phyloP scores from a whole-genome alignment of 2,329 filamentous ascomycete genomes.

The Diaporthe humulicola region DNA sequence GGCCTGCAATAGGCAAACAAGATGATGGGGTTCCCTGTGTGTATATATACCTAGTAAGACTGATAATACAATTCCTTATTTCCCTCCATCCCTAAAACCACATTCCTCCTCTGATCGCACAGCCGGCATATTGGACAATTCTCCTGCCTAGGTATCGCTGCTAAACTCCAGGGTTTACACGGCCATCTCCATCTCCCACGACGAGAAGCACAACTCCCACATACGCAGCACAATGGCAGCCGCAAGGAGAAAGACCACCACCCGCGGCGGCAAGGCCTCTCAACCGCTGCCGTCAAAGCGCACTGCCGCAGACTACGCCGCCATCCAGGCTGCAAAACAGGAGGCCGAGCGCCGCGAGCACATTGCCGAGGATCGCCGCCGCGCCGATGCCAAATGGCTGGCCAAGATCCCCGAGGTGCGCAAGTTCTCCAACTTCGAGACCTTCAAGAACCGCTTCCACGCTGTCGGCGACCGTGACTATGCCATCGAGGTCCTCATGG shows the following conservation, averaged over 20 bases:
- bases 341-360: conserved; percentile 18
- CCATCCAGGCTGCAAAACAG: conserved; percentile 13
- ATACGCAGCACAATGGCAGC: not conserved
- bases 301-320: conserved; percentile 14
- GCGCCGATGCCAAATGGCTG: conserved; percentile 2
- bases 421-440: conserved; percentile 16
- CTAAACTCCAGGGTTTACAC: not conserved
- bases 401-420: conserved; percentile 18
- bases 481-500: conserved; percentile 17
- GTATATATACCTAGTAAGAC: not conserved
- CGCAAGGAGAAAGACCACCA: not conserved
- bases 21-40: not conserved
- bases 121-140: not conserved
- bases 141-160: not conserved
- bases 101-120: not conserved
- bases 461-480: conserved; percentile 7
- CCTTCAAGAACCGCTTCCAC: conserved; percentile 12
- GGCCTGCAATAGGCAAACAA: too few relatives aligned
- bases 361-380: not conserved
- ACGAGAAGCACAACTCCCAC: not conserved
- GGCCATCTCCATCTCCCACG: not conserved
- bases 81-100: too few relatives aligned
- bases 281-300: conserved; percentile 5
- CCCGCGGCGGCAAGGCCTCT: not conserved
- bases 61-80: not conserved